Evolutionary conservation across 2,329 filamentous ascomycete genomes (phyloP), one percentile per base, ranked within the genome.

Genomic region (Monilinia polystroma): DNA sequence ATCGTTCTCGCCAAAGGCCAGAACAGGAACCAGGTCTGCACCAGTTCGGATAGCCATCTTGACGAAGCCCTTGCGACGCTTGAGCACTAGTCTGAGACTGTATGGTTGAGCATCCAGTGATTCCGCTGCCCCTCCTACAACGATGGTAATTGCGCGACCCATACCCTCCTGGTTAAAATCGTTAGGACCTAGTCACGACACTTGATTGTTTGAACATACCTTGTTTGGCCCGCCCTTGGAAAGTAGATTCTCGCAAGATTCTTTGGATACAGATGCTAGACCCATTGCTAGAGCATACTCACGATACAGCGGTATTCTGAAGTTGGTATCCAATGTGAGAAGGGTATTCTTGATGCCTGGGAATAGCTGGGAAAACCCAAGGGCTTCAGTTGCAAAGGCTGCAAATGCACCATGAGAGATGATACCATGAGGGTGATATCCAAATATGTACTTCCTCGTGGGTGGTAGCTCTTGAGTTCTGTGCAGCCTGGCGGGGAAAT

Each of bases 371-470:
- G 86, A 84, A 77, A 97, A 98, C 0, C 92, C 92, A 0, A 97
- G 83, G 0, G 92, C 92, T 73, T 97, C 93, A 0, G 94, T 98
- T 4, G 85, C 91, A 75, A 98, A 98, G 6, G 93, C 91, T 6
- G 88, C 91, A 80, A 94, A 97, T 0, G 93, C 94, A n/a, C 94
- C 95, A 73, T 97, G 92, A 6, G 91, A 95, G 75, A 99, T 97
- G 78, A 99, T 98, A 32, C 95, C 94, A 76, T 99, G 95, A 0
- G 95, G 95, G 74, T 98, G 95, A 78, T 98, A 98, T 55, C 94
- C 94, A 74, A 99, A 93, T 70, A 99, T 93, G 80, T 98, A 99
- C 79, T 96, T 97, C 70, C 93, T 84, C 1, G 90, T 92, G 0
- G 92, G 85, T 29, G 90, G 85, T 8, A 99, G 85, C 66, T 89